Evolutionary conservation across 2,329 filamentous ascomycete genomes (phyloP).

Genomic region (Pseudogymnoascus sp.): DNA sequence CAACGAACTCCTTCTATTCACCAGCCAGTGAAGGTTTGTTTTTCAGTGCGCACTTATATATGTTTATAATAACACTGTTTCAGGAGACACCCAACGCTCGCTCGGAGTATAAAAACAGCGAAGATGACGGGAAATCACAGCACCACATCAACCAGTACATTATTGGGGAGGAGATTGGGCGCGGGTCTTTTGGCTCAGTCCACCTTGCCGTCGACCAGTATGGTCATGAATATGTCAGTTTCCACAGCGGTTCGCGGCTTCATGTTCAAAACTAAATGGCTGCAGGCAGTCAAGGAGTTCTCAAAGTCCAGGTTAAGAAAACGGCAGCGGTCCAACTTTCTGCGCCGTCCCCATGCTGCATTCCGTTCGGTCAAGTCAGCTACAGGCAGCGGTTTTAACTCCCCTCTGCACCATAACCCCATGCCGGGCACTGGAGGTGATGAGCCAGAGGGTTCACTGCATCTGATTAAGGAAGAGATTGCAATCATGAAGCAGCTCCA

Average conservation of each 20-base stretch:
- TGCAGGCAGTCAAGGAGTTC: constrained; percentile 90
- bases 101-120: constrained; percentile 78
- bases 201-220: constrained; percentile 85
- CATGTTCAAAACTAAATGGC: constrained; percentile 14
- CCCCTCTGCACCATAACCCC: constrained; percentile 42
- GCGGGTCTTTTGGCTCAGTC: constrained; percentile 90
- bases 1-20: constrained; percentile 50
- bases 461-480: constrained; percentile 89
- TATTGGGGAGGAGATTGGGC: constrained; percentile 91
- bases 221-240: constrained; percentile 81
- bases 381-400: constrained; percentile 36
- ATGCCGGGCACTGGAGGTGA: constrained; percentile 41
- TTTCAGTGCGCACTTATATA: neutral
- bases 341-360: constrained; percentile 52
- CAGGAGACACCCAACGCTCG: constrained; percentile 88
- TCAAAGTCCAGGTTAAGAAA: constrained; percentile 86
- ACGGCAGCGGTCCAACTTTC: constrained; percentile 79
- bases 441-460: constrained; percentile 63
- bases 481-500: constrained; percentile 99
- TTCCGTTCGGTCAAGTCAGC: constrained; percentile 15
- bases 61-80: neutral
- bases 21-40: constrained; percentile 51
- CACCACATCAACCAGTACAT: constrained; percentile 92
- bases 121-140: constrained; percentile 70
- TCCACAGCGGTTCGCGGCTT: neutral